Percentiles rank a stretch among this genome's conserved stretches.
These are phyloP conservation scores for Penicillium atrosanguineum DNA, from an alignment of 495 filamentous ascomycete species.

Conservation along the genomic window DNA sequence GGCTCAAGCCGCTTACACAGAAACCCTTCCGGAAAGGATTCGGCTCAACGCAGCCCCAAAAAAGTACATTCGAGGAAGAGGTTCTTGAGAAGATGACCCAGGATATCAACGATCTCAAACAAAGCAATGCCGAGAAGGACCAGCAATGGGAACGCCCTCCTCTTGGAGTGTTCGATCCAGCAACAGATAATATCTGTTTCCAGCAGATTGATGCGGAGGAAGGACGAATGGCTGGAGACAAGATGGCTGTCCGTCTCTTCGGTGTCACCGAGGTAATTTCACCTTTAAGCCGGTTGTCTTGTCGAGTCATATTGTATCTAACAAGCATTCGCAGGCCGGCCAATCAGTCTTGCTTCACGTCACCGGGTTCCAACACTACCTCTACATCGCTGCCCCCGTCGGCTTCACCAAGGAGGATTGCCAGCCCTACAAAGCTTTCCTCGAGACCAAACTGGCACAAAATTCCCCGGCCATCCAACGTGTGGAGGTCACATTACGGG, in stretches of 20 bases:
- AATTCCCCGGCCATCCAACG: conserved; percentile 64
- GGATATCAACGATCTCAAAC: conserved; percentile 79
- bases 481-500: conserved; percentile 73
- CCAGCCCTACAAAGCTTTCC: conserved; percentile 66
- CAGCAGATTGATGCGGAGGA: conserved; percentile 97
- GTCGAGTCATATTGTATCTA: conserved; percentile 5
- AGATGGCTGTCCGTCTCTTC: conserved; percentile 80
- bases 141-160: conserved; percentile 88
- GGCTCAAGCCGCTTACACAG: conserved; percentile 57
- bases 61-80: conserved; percentile 90
- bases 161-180: conserved; percentile 68
- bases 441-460: conserved; percentile 70
- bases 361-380: conserved; percentile 92
- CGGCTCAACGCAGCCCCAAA: conserved; percentile 73
- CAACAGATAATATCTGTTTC: conserved; percentile 72
- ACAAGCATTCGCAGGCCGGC: conserved; percentile 52
- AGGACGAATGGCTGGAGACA: conserved; percentile 69
- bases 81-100: conserved; percentile 93
- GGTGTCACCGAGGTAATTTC: conserved; percentile 83
- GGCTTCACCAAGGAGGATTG: conserved; percentile 76
- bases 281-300: not conserved
- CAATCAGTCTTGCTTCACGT: conserved; percentile 95
- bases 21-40: conserved; percentile 54
- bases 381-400: conserved; percentile 87
- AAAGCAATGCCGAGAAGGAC: conserved; percentile 85